Evolutionary conservation across 331 rosid species (phyloP).

Genomic region (Malus hybrid): DNA sequence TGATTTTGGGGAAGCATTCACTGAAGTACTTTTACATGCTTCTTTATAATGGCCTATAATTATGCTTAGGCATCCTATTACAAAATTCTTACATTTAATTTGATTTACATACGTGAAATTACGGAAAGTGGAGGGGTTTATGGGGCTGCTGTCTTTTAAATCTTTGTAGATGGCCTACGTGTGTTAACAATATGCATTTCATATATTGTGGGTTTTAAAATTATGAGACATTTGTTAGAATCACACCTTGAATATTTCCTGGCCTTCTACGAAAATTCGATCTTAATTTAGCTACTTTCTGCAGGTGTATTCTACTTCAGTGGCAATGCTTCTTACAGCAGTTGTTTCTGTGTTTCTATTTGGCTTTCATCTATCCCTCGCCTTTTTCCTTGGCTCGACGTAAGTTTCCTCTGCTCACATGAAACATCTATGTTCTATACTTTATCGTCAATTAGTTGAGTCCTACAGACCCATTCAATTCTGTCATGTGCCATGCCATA

Average conservation of each 20-base stretch:
- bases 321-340: slow-evolving; percentile 98
- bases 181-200: not conserved
- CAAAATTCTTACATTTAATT: not conserved
- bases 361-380: slow-evolving; percentile 89
- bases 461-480: not conserved
- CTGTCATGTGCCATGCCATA: not conserved
- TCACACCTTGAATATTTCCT: not conserved
- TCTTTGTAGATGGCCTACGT: not conserved
- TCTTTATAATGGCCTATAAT: not conserved
- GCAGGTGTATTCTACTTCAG: slow-evolving; percentile 96
- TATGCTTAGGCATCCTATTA: not conserved
- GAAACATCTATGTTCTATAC: not conserved
- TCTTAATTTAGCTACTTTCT: slow-evolving; percentile 17
- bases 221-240: not conserved
- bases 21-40: not conserved
- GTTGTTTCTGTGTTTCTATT: slow-evolving; percentile 82
- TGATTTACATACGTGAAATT: not conserved
- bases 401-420: slow-evolving; percentile 36
- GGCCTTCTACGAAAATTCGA: slow-evolving; percentile 10
- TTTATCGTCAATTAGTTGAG: not conserved
- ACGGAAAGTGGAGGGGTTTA: not conserved
- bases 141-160: not conserved
- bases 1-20: not conserved
- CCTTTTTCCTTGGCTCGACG: slow-evolving; percentile 94
- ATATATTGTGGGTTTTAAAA: not conserved